Evolutionary conservation across 768 basidiomycete species (phyloP).

Genomic region (Inosperma sp.): DNA sequence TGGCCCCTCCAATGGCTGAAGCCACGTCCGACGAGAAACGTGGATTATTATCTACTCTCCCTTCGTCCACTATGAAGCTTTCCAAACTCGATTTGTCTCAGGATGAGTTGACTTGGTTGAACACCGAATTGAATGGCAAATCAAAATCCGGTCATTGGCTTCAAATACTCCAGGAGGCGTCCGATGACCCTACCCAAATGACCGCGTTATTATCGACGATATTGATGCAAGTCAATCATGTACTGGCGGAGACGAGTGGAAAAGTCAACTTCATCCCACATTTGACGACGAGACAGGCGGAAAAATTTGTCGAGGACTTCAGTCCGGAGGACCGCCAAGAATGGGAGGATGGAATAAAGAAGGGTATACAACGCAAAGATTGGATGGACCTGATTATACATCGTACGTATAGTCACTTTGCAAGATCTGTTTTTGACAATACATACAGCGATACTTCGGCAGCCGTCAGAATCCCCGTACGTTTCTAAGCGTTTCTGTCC

Average conservation of each 20-base stretch:
- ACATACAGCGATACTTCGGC: slow-evolving; percentile 1
- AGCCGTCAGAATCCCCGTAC: neutral
- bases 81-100: neutral
- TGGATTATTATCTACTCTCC: no score
- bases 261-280: slow-evolving; percentile 1
- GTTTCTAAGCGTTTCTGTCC: slow-evolving; percentile 1
- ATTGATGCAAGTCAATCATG: neutral
- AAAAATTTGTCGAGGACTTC: neutral
- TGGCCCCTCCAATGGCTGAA: no score
- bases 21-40: no score
- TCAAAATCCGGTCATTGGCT: neutral
- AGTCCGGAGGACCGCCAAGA: neutral
- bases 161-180: neutral
- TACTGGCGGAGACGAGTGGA: neutral
- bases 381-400: neutral
- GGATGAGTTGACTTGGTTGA: slow-evolving; percentile 3
- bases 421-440: neutral
- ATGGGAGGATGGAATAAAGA: neutral
- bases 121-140: neutral
- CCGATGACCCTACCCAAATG: neutral
- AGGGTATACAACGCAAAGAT: neutral
- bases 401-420: slow-evolving; percentile 3
- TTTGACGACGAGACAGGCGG: neutral
- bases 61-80: neutral
- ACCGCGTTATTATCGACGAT: neutral